Base-by-base conservation (phyloP, 371 early-diverging fungal species). In the Vittaforma corneae region DNA sequence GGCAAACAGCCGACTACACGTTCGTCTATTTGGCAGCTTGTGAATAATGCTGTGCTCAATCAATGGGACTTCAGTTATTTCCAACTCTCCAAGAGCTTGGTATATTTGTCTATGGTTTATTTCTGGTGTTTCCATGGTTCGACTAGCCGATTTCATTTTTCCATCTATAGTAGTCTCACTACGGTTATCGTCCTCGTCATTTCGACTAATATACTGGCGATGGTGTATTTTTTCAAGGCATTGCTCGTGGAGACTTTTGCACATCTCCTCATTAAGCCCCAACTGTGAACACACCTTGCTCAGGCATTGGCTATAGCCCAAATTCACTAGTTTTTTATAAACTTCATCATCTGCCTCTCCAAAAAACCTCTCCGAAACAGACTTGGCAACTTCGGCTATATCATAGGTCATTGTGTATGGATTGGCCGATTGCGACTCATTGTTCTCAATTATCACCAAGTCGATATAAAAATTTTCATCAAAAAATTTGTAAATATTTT, bases 391-490 rank as follows among this genome's bases (percentile, higher is more conserved):
- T 37, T 28, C 30, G 18, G 61, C 40, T 14, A 63, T n/a, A 32
- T 65, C 42, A 1, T 44, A 11, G 48, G 38, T 38, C 18, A 52
- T 5, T 1, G 29, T 32, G 34, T 45, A 52, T 28, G 5, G 5
- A 5, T n/a, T 54, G n/a, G 18, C 50, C 18, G 35, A n/a, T 14
- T 44, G 20, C 1, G 16, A 16, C 16, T 58, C 48, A 42, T 58
- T 32, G n/a, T 53, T 28, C 35, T 63, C 65, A 14, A 55, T 6
- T 30, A 68, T 46, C 6, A 72, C 66, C 18, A 72, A 2, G 62
- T 72, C 73, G 30, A 71, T 29, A n/a, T 35, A 38, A 46, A 71
- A 66, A 26, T 71, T 67, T 22, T 71, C 40, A 6, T 44, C 29
- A 51, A 64, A 72, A 29, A 38, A 53, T 24, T 52, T 62, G 56